Conservation (phyloP, 176 grass and related monocot genomes). For the Sorghum bicolor region DNA sequence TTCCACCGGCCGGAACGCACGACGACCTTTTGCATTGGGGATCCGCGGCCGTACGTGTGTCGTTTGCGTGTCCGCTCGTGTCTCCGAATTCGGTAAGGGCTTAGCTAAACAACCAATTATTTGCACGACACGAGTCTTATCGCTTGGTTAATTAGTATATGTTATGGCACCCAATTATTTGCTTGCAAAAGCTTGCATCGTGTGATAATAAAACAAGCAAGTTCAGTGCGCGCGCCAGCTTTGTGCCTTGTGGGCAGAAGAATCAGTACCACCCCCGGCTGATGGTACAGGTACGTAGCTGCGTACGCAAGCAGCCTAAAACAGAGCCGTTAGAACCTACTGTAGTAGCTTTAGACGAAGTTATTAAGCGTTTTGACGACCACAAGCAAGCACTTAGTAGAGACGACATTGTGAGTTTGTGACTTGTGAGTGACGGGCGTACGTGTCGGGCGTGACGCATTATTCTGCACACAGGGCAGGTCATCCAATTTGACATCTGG, state of each 20-base stretch:
- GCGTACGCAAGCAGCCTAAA: neutral
- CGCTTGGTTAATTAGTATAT: neutral
- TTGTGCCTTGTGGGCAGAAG: neutral
- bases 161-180: neutral
- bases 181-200: neutral
- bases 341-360: neutral
- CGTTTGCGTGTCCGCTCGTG: slow-evolving; percentile 6
- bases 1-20: neutral
- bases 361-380: neutral
- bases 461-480: no score
- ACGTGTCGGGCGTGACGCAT: no score
- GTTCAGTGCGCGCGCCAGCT: neutral
- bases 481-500: no score
- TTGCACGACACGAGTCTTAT: neutral
- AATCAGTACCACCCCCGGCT: neutral
- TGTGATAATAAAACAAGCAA: neutral
- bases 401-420: no score
- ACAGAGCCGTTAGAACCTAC: neutral
- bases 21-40: neutral
- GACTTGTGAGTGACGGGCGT: no score
- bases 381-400: neutral
- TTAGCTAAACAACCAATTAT: neutral
- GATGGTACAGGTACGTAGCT: neutral
- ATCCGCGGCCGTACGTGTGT: neutral
- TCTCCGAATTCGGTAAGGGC: neutral